Evolutionary conservation across 2,329 filamentous ascomycete species (phyloP).

Genomic region (Malbranchea zuffiana): DNA sequence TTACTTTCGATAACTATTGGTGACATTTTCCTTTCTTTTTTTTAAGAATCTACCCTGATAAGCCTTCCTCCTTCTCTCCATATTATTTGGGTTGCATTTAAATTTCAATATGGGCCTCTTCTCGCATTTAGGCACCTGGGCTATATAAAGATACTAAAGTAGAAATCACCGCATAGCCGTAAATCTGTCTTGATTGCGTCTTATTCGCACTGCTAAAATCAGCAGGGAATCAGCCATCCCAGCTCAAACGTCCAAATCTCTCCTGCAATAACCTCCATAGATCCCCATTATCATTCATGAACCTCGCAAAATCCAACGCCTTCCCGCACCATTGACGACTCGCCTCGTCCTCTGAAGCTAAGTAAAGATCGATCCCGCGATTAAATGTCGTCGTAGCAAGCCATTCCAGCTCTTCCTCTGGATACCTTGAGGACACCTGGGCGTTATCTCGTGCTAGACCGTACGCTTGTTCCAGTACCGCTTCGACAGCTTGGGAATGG

Average conservation of each 20-base stretch:
- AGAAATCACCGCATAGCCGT: background rate
- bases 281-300: conserved; percentile 18
- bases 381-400: conserved; percentile 47
- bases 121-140: too few species aligned
- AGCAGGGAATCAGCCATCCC: conserved; percentile 10
- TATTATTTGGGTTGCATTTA: too few species aligned
- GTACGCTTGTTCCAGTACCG: conserved; percentile 27
- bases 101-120: too few species aligned
- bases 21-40: too few species aligned
- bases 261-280: conserved; percentile 20
- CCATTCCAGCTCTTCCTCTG: conserved; percentile 47
- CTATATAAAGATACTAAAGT: too few species aligned
- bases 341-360: conserved; percentile 21
- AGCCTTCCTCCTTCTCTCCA: too few species aligned
- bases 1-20: too few species aligned
- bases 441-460: conserved; percentile 16
- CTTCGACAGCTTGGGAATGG: conserved; percentile 23
- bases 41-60: too few species aligned
- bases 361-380: conserved; percentile 44
- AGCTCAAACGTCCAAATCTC: conserved; percentile 22
- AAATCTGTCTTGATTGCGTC: background rate
- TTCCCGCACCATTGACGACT: conserved; percentile 29
- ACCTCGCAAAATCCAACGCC: conserved; percentile 26
- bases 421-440: conserved; percentile 30
- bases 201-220: background rate